Evolutionary conservation across 306 rosid genomes (phyloP).

Genomic region (Urtica urens): DNA sequence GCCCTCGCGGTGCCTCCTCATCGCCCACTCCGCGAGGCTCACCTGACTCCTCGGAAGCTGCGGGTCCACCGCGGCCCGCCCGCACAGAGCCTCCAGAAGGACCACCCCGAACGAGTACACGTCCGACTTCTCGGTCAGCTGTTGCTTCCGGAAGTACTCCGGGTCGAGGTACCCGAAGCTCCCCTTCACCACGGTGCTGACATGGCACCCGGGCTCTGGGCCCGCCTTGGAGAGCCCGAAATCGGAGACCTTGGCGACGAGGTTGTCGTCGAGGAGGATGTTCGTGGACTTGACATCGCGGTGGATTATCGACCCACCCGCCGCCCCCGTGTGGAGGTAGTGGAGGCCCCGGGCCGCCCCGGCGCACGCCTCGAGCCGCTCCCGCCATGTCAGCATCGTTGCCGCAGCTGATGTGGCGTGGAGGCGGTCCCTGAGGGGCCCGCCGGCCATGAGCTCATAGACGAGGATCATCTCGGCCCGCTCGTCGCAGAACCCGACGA

Average conservation of each 20-base stretch:
- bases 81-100: slow-evolving; percentile 55
- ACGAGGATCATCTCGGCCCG: slow-evolving; percentile 76
- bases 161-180: slow-evolving; percentile 93
- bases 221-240: slow-evolving; percentile 69
- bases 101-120: slow-evolving; percentile 87
- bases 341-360: slow-evolving; percentile 83
- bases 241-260: slow-evolving; percentile 67
- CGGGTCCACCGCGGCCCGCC: slow-evolving; percentile 44
- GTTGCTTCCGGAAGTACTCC: slow-evolving; percentile 62
- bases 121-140: slow-evolving; percentile 71
- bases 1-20: slow-evolving; percentile 38
- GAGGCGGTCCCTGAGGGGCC: slow-evolving; percentile 66
- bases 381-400: slow-evolving; percentile 61
- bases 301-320: slow-evolving; percentile 64
- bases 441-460: slow-evolving; percentile 77
- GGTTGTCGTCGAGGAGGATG: slow-evolving; percentile 68
- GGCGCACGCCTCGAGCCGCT: slow-evolving; percentile 71
- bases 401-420: slow-evolving; percentile 41
- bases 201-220: slow-evolving; percentile 50
- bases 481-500: slow-evolving; percentile 74
- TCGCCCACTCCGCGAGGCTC: slow-evolving; percentile 63
- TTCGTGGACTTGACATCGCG: slow-evolving; percentile 86
- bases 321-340: slow-evolving; percentile 84
- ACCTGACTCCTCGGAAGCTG: slow-evolving; percentile 46
- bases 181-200: slow-evolving; percentile 89